Base-by-base conservation (phyloP, 148 eudicot genomes). In the Silene conica region DNA sequence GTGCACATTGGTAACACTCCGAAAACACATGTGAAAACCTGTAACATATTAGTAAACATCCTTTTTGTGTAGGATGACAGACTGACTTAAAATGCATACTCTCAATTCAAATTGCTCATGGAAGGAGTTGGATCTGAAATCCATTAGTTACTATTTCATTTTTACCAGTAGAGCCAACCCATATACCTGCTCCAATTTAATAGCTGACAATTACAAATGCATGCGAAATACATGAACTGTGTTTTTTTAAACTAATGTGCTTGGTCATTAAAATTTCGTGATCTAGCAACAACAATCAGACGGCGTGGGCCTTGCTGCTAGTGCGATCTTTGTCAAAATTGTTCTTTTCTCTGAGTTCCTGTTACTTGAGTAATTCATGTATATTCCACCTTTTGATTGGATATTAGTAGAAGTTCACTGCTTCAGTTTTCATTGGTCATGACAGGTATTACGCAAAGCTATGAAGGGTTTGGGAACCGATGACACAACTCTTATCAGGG, bases 381-480 rank as follows among this genome's bases (percentile, higher is more conserved):
- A 38, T 4, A 38, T 7, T 38, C 43, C 43, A 38, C 2, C 8
- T 6, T 38, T 38, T 38, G 43, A 3, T 38, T 38, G 43, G 43
- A 50, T 15, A 50, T 13, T 50, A 50, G 55, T 15, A 2, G 0
- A 12, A 50, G 55, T 14, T 50, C 55, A 50, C 16, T 14, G 55
- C 55, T 50, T 50, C 14, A 48, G 41, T 34, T 48, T 48, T 25
- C 38, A n/a, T 1, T 57, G 43, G 26, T 3, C 55, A 52, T 56
- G 74, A 70, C 77, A 94, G 98, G 86, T 81, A 45, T 75, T 94
- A 58, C 88, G 74, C 68, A 85, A 81, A 84, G 90, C 98, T 69
- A 94, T 93, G 98, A 89, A 88, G 70, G 97, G 97, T 48, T 16
- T 94, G 81, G 98, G 98, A 80, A 91, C 97, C 0, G 79, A 87